These are phyloP conservation scores for Tympanopsis confertula DNA, from an alignment of 2,329 filamentous ascomycete species.

Conservation along the genomic window DNA sequence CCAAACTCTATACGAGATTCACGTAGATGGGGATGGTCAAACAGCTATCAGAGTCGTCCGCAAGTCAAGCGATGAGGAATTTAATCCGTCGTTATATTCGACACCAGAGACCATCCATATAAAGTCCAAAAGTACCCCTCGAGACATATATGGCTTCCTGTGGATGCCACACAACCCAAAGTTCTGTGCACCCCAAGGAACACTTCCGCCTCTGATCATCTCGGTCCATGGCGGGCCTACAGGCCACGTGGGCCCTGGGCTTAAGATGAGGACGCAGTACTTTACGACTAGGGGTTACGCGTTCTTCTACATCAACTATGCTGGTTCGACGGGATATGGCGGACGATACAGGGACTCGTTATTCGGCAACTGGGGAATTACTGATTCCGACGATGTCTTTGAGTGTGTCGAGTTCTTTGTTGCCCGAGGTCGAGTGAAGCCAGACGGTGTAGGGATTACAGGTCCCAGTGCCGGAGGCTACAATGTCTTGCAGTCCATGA, in stretches of 20 bases:
- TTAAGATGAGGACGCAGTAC: slow-evolving; percentile 34
- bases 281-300: slow-evolving; percentile 42
- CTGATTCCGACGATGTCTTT: slow-evolving; percentile 36
- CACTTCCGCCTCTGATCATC: slow-evolving; percentile 35
- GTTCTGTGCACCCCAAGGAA: slow-evolving; percentile 21
- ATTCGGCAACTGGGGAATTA: slow-evolving; percentile 34
- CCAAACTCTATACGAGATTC: slow-evolving; percentile 20
- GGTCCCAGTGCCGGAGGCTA: slow-evolving; percentile 42
- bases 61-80: slow-evolving; percentile 17
- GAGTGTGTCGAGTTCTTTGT: slow-evolving; percentile 30
- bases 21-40: slow-evolving; percentile 12
- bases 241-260: slow-evolving; percentile 24
- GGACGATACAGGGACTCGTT: slow-evolving; percentile 34
- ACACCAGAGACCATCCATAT: slow-evolving; percentile 21
- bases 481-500: slow-evolving; percentile 34
- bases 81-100: slow-evolving; percentile 20
- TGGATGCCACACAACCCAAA: slow-evolving; percentile 34
- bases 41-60: slow-evolving; percentile 15
- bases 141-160: slow-evolving; percentile 30
- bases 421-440: slow-evolving; percentile 19
- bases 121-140: slow-evolving; percentile 12
- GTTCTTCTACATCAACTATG: slow-evolving; percentile 36
- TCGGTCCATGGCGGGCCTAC: slow-evolving; percentile 40
- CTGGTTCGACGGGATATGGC: slow-evolving; percentile 37
- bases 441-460: slow-evolving; percentile 29